A percentile compares a stretch with the other conserved stretches of the same genome.
Conservation (phyloP, 2,329 filamentous ascomycete species). For the Neofusicoccum parvum region DNA sequence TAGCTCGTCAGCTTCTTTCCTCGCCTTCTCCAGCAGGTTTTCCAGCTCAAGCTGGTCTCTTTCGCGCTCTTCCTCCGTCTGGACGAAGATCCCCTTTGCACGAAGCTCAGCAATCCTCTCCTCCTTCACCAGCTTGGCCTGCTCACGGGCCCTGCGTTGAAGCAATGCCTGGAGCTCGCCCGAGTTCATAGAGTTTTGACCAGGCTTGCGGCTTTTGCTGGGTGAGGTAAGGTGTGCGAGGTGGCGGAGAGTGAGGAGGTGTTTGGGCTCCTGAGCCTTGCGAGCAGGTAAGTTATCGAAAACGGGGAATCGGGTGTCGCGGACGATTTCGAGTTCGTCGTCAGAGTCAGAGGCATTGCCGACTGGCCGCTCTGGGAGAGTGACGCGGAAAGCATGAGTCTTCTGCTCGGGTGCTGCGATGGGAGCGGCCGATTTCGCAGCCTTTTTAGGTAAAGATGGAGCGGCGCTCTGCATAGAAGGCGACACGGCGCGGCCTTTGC, state of each 20-base stretch:
- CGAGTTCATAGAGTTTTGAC: constrained; percentile 63
- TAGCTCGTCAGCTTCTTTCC: constrained; percentile 77
- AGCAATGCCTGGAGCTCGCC: constrained; percentile 70
- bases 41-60: constrained; percentile 82
- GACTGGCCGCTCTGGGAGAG: background rate
- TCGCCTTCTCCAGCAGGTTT: constrained; percentile 81
- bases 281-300: constrained; percentile 70
- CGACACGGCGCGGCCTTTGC: constrained; percentile 58
- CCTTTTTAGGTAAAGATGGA: background rate
- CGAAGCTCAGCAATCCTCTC: constrained; percentile 75
- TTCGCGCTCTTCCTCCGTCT: constrained; percentile 84
- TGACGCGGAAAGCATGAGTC: constrained; percentile 3
- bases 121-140: constrained; percentile 76
- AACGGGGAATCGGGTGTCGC: constrained; percentile 48
- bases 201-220: constrained; percentile 51
- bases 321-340: constrained; percentile 66
- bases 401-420: background rate
- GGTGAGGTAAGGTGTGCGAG: constrained; percentile 73
- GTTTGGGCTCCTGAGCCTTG: constrained; percentile 63
- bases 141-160: constrained; percentile 72
- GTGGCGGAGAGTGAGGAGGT: constrained; percentile 69
- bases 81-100: constrained; percentile 77
- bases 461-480: background rate
- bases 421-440: background rate
- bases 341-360: constrained; percentile 48